Conservation (phyloP, 2,329 filamentous ascomycete species). For the Cladosporium sp. region DNA sequence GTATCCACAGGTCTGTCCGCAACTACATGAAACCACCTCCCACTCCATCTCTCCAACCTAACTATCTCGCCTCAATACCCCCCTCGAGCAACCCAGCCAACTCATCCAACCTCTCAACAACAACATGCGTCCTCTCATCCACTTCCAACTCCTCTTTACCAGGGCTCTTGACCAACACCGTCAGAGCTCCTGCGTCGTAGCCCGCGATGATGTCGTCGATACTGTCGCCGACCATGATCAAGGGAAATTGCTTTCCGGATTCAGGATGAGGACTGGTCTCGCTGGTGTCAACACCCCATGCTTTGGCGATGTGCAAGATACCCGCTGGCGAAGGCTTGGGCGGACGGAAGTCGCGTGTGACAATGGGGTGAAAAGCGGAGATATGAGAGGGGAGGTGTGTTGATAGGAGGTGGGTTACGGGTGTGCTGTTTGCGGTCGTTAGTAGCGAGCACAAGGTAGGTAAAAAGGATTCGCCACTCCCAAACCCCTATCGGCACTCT, state of each 20-base stretch:
- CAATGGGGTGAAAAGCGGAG: conserved; percentile 68
- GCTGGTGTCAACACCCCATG: conserved; percentile 64
- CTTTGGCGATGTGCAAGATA: conserved; percentile 78
- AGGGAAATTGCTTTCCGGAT: conserved; percentile 26
- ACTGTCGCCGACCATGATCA: conserved; percentile 63
- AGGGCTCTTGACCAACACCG: conserved; percentile 67
- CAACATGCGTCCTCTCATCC: conserved; percentile 39
- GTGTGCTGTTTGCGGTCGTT: conserved; percentile 47
- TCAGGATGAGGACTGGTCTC: conserved; percentile 18
- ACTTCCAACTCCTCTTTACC: conserved; percentile 41
- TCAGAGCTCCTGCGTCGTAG: conserved; percentile 78
- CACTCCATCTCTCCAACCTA: background rate
- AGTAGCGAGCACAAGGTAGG: background rate
- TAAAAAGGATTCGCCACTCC: background rate
- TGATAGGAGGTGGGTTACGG: conserved; percentile 74
- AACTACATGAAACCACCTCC: background rate
- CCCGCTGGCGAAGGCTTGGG: conserved; percentile 89
- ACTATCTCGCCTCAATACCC: conserved; percentile 5
- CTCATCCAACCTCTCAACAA: conserved; percentile 29
- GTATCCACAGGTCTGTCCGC: background rate
- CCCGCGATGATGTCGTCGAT: conserved; percentile 94
- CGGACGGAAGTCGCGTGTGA: conserved; percentile 79
- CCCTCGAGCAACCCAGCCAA: conserved; percentile 7
- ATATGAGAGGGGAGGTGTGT: conserved; percentile 66
- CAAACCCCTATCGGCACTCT: no score